Conservation (phyloP, 495 filamentous ascomycete species). For the Talaromyces trachyspermus region DNA sequence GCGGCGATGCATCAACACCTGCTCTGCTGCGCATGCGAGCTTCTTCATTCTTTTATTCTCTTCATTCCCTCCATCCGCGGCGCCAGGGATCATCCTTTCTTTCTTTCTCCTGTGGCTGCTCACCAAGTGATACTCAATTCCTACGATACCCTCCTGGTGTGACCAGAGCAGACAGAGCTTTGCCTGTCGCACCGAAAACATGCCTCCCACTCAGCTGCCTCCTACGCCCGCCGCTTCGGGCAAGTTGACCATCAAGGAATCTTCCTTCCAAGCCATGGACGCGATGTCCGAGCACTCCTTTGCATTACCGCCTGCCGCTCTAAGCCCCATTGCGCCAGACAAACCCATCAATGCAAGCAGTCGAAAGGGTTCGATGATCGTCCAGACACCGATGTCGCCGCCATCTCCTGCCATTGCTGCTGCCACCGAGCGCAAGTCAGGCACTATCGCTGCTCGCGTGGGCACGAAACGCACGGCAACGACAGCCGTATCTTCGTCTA, state of each 20-base stretch:
- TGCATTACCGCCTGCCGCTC: conserved; percentile 76
- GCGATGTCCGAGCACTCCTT: conserved; percentile 56
- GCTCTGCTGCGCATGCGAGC: no score
- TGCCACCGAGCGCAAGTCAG: conserved; percentile 13
- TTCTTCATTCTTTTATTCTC: no score
- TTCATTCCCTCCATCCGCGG: no score
- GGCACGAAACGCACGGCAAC: not conserved
- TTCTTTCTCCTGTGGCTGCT: not conserved
- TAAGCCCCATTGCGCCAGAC: conserved; percentile 30
- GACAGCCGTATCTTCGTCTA: conserved; percentile 41
- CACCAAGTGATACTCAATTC: no score
- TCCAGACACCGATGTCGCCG: conserved; percentile 49
- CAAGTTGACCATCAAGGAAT: conserved; percentile 71
- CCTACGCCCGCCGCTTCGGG: conserved; percentile 82
- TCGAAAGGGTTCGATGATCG: conserved; percentile 23
- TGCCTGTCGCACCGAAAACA: conserved; percentile 30
- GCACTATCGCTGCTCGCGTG: conserved; percentile 40
- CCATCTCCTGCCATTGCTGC: conserved; percentile 39
- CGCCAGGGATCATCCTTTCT: no score
- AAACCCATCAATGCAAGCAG: conserved; percentile 27
- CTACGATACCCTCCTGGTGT: conserved; percentile 3
- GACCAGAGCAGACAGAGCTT: not conserved
- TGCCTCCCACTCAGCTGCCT: conserved; percentile 65
- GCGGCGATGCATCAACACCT: not conserved
- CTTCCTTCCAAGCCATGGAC: conserved; percentile 32